phyloP scores from a whole-genome alignment of 176 grass and related monocot genomes.

The Triticum aestivum region IWGSC_CS_RefSeq_v2.1 NC_057796.1:319920521-319921020 shows the following conservation, averaged over 20 bases:
- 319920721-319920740: constrained; percentile 91
- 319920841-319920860: background rate
- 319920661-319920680: background rate
- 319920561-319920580: constrained; percentile 42
- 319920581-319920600: background rate
- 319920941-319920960: constrained; percentile 76
- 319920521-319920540: constrained; percentile 95
- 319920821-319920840: constrained; percentile 16
- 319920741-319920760: constrained; percentile 94
- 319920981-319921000: constrained; percentile 68
- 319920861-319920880: background rate
- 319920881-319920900: background rate
- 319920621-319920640: background rate
- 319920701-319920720: constrained; percentile 88
- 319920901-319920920: constrained; percentile 86
- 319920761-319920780: constrained; percentile 88
- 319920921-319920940: constrained; percentile 86
- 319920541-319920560: constrained; percentile 97
- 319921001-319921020: background rate
- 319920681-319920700: constrained; percentile 1
- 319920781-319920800: constrained; percentile 96
- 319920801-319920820: constrained; percentile 95
- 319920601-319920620: background rate
- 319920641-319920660: background rate
- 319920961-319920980: constrained; percentile 81